These are phyloP conservation scores for Alternaria sp. DNA, from an alignment of 2,329 filamentous ascomycete genomes.

Conservation along the genomic window DNA sequence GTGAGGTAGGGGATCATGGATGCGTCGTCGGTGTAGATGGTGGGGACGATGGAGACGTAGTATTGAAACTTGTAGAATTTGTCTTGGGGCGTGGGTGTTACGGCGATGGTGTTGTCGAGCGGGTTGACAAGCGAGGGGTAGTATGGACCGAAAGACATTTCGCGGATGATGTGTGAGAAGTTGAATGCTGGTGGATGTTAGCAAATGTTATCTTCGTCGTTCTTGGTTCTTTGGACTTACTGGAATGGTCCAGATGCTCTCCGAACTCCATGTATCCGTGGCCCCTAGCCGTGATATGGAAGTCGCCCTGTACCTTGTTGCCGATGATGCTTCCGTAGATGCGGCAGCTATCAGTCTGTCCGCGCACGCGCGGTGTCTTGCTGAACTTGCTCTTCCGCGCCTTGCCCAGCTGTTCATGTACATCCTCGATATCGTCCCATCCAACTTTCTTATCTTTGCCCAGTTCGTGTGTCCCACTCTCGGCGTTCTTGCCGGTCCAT, in stretches of 20 bases:
- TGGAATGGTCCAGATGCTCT: slow-evolving; percentile 78
- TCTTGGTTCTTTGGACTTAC: slow-evolving; percentile 59
- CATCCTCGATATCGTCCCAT: slow-evolving; percentile 76
- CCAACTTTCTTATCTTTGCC: slow-evolving; percentile 43
- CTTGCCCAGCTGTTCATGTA: slow-evolving; percentile 85
- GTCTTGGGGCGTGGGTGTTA: slow-evolving; percentile 72
- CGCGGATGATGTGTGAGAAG: slow-evolving; percentile 95
- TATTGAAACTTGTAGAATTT: slow-evolving; percentile 99
- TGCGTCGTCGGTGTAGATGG: slow-evolving; percentile 73
- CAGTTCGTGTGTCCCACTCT: slow-evolving; percentile 54
- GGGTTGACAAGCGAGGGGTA: slow-evolving; percentile 94
- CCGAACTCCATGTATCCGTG: slow-evolving; percentile 90
- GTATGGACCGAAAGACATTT: slow-evolving; percentile 96
- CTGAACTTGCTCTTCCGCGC: slow-evolving; percentile 70
- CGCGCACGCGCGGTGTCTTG: slow-evolving; percentile 73
- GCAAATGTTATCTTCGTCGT: not conserved
- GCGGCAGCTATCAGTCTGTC: slow-evolving; percentile 75
- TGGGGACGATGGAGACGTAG: slow-evolving; percentile 93
- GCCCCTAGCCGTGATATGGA: slow-evolving; percentile 93
- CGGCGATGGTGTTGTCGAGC: slow-evolving; percentile 89
- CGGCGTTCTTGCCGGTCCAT: slow-evolving; percentile 76
- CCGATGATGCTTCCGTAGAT: slow-evolving; percentile 88
- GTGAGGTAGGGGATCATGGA: slow-evolving; percentile 56
- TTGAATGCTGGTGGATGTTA: slow-evolving; percentile 74
- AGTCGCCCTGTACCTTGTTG: slow-evolving; percentile 97